A percentile compares a stretch with the other conserved stretches of the same genome.
These are phyloP conservation scores for Rhodosporidiobolus odoratus DNA, from an alignment of 768 basidiomycete genomes.

Conservation along the genomic window DNA sequence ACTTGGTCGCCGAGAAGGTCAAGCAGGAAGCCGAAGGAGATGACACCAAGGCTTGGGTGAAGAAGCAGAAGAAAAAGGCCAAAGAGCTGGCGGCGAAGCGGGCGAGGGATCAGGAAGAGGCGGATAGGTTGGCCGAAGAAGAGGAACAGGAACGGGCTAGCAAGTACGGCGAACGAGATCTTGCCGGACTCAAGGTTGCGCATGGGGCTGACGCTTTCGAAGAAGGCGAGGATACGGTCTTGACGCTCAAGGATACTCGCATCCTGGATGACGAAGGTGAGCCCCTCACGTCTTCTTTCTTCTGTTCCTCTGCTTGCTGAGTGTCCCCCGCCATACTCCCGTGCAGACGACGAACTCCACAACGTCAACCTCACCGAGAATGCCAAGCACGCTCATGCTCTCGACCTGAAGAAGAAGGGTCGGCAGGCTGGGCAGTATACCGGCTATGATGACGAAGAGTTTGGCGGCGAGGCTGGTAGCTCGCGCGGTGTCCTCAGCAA, in stretches of 20 bases:
- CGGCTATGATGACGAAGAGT: constrained; percentile 95
- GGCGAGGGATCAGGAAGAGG: constrained; percentile 57
- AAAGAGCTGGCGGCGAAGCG: constrained; percentile 64
- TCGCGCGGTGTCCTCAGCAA: constrained; percentile 79
- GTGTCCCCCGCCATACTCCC: neutral
- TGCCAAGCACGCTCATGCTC: constrained; percentile 69
- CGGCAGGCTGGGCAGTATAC: constrained; percentile 64
- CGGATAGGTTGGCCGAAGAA: constrained; percentile 73
- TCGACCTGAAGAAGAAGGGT: constrained; percentile 79
- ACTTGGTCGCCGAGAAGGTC: constrained; percentile 5
- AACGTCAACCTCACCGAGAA: constrained; percentile 91
- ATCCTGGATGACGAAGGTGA: constrained; percentile 91
- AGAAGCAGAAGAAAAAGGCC: constrained; percentile 80
- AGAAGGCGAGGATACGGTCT: constrained; percentile 89
- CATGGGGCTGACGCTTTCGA: constrained; percentile 88
- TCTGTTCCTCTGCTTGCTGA: constrained; percentile 1
- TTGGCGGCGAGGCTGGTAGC: constrained; percentile 65
- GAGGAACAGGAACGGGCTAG: constrained; percentile 18
- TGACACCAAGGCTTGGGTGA: constrained; percentile 83
- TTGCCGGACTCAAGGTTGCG: constrained; percentile 88
- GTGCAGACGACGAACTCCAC: constrained; percentile 89
- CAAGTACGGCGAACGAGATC: constrained; percentile 53
- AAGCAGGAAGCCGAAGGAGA: constrained; percentile 48
- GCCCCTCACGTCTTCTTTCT: constrained; percentile 24
- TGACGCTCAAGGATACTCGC: constrained; percentile 92